A percentile compares a stretch with the other conserved stretches of the same genome.
phyloP scores from a whole-genome alignment of 2,329 filamentous ascomycete species.

The Aspergillus sp. region DNA sequence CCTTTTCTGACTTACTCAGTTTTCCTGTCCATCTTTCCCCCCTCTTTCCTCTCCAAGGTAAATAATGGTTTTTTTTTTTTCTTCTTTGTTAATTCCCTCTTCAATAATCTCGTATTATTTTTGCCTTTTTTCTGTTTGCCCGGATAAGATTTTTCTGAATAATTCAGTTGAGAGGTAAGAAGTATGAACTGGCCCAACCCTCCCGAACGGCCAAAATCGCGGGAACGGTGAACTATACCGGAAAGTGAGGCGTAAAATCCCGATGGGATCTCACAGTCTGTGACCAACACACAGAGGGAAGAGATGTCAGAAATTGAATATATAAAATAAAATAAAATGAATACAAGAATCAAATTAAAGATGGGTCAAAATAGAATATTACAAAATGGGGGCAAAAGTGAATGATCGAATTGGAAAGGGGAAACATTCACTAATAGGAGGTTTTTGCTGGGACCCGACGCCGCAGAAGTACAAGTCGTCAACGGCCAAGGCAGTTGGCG shows the following conservation, averaged over 20 bases:
- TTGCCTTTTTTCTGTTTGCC: neutral
- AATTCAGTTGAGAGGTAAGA: neutral
- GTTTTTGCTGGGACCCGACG: conserved; percentile 11
- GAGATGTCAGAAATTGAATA: conserved; percentile 3
- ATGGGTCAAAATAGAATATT: neutral
- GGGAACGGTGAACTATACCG: conserved; percentile 30
- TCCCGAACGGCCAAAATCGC: conserved; percentile 9
- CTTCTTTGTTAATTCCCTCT: too few relatives aligned
- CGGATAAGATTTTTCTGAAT: neutral
- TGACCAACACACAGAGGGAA: conserved; percentile 12
- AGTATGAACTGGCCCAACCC: conserved; percentile 15
- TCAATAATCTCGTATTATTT: too few relatives aligned
- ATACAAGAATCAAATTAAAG: conserved; percentile 1
- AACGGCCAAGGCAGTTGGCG: conserved; percentile 5
- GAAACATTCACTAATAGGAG: conserved; percentile 11
- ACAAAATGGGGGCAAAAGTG: too few relatives aligned
- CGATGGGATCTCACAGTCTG: conserved; percentile 18
- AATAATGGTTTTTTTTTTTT: too few relatives aligned
- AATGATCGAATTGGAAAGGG: neutral
- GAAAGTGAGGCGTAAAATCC: conserved; percentile 26
- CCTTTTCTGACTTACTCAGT: neutral
- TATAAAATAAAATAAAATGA: neutral
- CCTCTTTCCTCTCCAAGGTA: neutral
- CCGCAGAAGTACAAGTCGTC: neutral
- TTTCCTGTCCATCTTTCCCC: neutral